Percentiles rank a stretch among this genome's conserved stretches.
Evolutionary conservation across 345 rosid genomes (phyloP).

Genomic region (Carallia brachiata): DNA sequence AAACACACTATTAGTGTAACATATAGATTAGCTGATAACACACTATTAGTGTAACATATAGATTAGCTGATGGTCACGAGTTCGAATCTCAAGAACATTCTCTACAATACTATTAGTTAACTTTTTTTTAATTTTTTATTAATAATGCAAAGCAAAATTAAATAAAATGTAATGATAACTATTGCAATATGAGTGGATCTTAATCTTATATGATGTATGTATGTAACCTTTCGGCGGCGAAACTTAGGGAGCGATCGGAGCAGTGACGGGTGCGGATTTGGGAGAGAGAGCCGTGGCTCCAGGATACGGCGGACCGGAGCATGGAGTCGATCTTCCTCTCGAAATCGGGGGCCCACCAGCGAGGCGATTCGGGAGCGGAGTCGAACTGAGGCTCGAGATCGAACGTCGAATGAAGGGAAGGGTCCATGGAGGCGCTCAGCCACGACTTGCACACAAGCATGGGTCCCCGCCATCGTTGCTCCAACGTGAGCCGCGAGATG

Average conservation of each 20-base stretch:
- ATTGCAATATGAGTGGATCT: no score
- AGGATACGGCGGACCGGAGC: constrained; percentile 58
- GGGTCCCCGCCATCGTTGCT: constrained; percentile 77
- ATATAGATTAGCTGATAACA: no score
- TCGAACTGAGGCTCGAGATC: constrained; percentile 65
- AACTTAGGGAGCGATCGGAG: constrained; percentile 63
- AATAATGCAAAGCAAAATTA: no score
- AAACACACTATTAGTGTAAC: no score
- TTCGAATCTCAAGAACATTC: no score
- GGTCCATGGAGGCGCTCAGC: constrained; percentile 63
- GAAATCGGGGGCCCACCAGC: constrained; percentile 67
- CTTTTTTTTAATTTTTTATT: no score
- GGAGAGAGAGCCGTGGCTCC: constrained; percentile 60
- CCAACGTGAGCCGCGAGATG: constrained; percentile 59
- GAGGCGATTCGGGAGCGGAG: constrained; percentile 44
- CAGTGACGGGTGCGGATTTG: constrained; percentile 72
- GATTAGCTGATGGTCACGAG: no score
- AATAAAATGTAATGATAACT: no score
- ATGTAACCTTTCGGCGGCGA: constrained; percentile 59
- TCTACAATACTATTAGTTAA: no score
- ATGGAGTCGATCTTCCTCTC: constrained; percentile 65
- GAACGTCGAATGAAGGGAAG: constrained; percentile 58
- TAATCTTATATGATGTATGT: neutral
- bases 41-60: no score
- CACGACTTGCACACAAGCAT: constrained; percentile 74